These are phyloP conservation scores for Sonneratia caseolaris DNA, from an alignment of 345 rosid species.

Conservation along the genomic window DNA sequence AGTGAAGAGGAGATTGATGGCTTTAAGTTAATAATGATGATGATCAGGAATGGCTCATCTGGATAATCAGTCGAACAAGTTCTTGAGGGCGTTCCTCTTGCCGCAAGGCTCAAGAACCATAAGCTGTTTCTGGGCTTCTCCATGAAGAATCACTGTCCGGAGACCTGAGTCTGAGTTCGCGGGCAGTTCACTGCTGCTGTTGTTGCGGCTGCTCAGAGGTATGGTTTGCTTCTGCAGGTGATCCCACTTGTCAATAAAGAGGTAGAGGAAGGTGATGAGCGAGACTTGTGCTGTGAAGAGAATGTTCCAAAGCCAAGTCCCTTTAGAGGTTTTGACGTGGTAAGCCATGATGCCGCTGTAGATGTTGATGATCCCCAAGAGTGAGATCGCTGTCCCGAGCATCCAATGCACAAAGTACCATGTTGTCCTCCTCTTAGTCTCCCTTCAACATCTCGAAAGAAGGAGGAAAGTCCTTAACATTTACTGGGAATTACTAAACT, in stretches of 20 bases:
- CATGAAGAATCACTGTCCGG: background rate
- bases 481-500: background rate
- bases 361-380: constrained; percentile 62
- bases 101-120: constrained; percentile 40
- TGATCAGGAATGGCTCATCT: too few relatives aligned
- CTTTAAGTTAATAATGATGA: too few relatives aligned
- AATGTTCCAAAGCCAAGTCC: constrained; percentile 45
- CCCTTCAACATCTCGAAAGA: constrained; percentile 30
- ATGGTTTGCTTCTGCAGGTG: constrained; percentile 54
- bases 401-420: constrained; percentile 86
- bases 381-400: constrained; percentile 49
- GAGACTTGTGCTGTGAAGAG: constrained; percentile 68
- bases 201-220: constrained; percentile 5
- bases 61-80: constrained; percentile 40
- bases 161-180: constrained; percentile 10
- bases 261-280: constrained; percentile 56
- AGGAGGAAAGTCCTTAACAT: background rate
- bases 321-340: constrained; percentile 39
- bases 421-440: constrained; percentile 46
- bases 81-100: constrained; percentile 67
- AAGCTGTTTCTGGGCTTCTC: constrained; percentile 4
- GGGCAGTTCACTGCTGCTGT: constrained; percentile 8
- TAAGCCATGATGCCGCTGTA: constrained; percentile 75
- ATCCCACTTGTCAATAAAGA: constrained; percentile 81
- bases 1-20: too few relatives aligned